Percentiles rank a stretch among this genome's conserved stretches.
These are phyloP conservation scores for Obba rivulosa DNA, from an alignment of 768 basidiomycete species.

Conservation along the genomic window DNA sequence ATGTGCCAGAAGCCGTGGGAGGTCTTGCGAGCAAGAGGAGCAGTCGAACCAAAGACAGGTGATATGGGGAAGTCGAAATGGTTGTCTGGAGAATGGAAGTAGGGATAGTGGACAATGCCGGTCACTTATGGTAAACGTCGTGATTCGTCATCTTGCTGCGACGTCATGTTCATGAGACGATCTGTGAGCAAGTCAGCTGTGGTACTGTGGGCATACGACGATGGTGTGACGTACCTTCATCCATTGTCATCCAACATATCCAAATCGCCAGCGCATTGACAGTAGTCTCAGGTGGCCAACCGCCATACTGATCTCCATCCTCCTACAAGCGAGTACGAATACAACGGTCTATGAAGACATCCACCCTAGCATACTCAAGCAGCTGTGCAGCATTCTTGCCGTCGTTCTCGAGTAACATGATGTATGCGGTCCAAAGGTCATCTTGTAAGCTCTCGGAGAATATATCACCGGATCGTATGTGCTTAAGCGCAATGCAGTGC, in stretches of 20 bases:
- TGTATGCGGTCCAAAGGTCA: conserved; percentile 44
- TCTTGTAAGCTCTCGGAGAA: conserved; percentile 19
- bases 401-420: conserved; percentile 65
- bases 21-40: conserved; percentile 27
- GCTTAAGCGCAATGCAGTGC: conserved; percentile 28
- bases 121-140: conserved; percentile 43
- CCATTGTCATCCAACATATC: conserved; percentile 58
- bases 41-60: conserved; percentile 12
- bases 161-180: conserved; percentile 9
- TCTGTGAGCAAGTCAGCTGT: conserved; percentile 9
- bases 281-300: conserved; percentile 54
- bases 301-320: conserved; percentile 27
- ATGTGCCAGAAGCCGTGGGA: conserved; percentile 44
- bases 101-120: conserved; percentile 40
- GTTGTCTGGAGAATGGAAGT: conserved; percentile 53
- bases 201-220: background rate
- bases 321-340: conserved; percentile 43
- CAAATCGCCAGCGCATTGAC: conserved; percentile 52
- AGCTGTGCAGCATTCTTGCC: conserved; percentile 52
- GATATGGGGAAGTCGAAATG: conserved; percentile 52
- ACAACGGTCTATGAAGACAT: conserved; percentile 38
- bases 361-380: conserved; percentile 40
- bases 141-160: conserved; percentile 28
- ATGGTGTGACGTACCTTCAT: conserved; percentile 34
- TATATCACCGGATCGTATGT: conserved; percentile 28